These are phyloP conservation scores for Cadophora malorum DNA, from an alignment of 2,329 filamentous ascomycete species.

Conservation along the genomic window DNA sequence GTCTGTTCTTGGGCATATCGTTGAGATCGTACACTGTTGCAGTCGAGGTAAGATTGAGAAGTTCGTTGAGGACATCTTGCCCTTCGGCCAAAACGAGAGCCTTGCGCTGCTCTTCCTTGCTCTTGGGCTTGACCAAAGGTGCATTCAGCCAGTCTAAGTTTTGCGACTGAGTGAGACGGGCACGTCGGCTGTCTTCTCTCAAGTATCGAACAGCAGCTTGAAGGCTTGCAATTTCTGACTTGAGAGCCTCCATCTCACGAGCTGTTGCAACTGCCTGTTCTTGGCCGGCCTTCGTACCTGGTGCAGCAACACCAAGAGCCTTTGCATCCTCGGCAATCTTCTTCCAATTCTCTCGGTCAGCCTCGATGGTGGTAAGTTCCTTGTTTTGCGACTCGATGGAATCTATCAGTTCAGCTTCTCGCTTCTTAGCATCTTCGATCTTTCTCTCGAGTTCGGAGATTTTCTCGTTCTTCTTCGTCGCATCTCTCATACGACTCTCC, in stretches of 20 bases:
- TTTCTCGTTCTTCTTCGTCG: conserved; percentile 74
- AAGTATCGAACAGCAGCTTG: conserved; percentile 72
- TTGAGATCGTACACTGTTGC: conserved; percentile 66
- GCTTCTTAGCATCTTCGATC: conserved; percentile 59
- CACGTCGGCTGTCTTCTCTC: conserved; percentile 69
- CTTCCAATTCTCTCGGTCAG: conserved; percentile 74
- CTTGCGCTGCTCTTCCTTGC: conserved; percentile 56
- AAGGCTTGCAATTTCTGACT: conserved; percentile 69
- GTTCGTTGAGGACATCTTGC: conserved; percentile 67
- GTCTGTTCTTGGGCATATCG: conserved; percentile 61
- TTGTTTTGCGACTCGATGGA: conserved; percentile 72
- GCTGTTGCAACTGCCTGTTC: conserved; percentile 73
- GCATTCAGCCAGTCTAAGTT: conserved; percentile 67
- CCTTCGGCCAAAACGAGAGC: conserved; percentile 64
- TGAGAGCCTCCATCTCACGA: conserved; percentile 75
- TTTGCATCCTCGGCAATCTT: conserved; percentile 70
- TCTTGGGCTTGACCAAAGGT: conserved; percentile 57
- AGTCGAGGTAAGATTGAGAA: conserved; percentile 65
- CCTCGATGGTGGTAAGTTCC: conserved; percentile 68
- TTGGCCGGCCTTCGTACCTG: conserved; percentile 62
- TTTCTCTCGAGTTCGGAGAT: conserved; percentile 69
- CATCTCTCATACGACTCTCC: conserved; percentile 85
- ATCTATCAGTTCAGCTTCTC: conserved; percentile 61
- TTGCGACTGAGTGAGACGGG: conserved; percentile 62
- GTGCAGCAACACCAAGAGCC: conserved; percentile 55